These are phyloP conservation scores for Miamiensis avidus DNA, from an alignment of 169 alveolate genomes.

Conservation along the genomic window DNA sequence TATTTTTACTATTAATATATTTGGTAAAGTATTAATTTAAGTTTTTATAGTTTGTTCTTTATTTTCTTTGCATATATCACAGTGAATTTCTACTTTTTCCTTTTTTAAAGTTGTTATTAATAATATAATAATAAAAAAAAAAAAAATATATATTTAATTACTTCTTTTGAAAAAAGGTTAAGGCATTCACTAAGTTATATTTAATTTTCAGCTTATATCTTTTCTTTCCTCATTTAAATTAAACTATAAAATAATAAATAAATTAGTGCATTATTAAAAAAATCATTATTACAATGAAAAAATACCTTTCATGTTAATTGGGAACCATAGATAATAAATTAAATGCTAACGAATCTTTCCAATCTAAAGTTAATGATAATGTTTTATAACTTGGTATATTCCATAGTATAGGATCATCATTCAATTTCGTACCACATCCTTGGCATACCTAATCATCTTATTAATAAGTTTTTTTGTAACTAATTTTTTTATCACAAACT, in stretches of 20 bases:
- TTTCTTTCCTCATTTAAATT: background rate
- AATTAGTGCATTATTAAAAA: background rate
- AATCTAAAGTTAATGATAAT: constrained; percentile 15
- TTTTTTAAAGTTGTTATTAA: background rate
- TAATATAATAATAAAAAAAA: too few species aligned
- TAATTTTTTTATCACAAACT: constrained; percentile 14
- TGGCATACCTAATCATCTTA: background rate
- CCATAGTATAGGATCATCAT: background rate
- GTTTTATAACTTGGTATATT: background rate
- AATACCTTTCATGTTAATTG: background rate
- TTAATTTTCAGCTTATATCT: background rate
- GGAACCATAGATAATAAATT: background rate
- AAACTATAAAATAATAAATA: background rate
- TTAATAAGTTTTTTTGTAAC: background rate
- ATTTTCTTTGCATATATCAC: constrained; percentile 20
- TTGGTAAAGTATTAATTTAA: constrained; percentile 14
- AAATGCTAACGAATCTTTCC: constrained; percentile 25
- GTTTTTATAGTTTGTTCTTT: background rate
- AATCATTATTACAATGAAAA: too few species aligned
- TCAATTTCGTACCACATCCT: constrained; percentile 19
- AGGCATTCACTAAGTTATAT: background rate
- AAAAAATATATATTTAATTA: too few species aligned
- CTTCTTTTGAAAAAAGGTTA: background rate
- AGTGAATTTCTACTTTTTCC: constrained; percentile 25
- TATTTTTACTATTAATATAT: constrained; percentile 11